Base-by-base conservation (phyloP, 345 rosid genomes). In the Kernera saxatilis region DNA sequence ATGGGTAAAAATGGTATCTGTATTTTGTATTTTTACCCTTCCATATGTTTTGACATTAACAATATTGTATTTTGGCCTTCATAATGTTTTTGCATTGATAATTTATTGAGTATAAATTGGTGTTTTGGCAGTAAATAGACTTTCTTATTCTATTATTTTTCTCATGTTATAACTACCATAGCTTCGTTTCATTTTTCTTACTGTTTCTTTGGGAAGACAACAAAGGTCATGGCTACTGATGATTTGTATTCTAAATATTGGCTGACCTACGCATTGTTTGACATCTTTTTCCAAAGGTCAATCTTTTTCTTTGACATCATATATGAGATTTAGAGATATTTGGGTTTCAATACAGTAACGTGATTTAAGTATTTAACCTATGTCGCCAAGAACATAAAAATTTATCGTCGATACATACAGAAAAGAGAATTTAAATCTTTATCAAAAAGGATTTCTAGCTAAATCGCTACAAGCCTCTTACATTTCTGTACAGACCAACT, bases 1-100 rank as follows among this genome's bases (percentile, higher is more conserved):
- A 59, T 12, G 67, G 52, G 61, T 49, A 21, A 19, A 19, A 22
- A 35, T 45, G 26, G 33, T 14, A 26, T 40, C 8, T 66, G 61
- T 66, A 67, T 57, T 66, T 39, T 60, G 40, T 58, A 33, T 11
- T 11, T 11, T 32, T 71, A 0, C n/a, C 53, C 56, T 22, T 41
- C 10, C 10, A 15, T 41, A 17, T 58, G 43, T 72, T 41, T 30
- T 71, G 57, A 44, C 41, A 54, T 33, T 33, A 39, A 9, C 33
- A 49, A 45, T 64, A 62, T 52, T 62, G 40, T 55, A 64, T 54
- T 46, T 33, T 72, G 45, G 27, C 55, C 19, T 61, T 52, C 4
- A 39, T 10, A 30, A 36, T 29, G 27, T 44, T 33, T 27, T 63
- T 30, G 69, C 14, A 48, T 18, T 60, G 30, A 49, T 33, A 3